Conservation (phyloP, 1,284 basidiomycete genomes). For the Ceratobasidium sp. region DNA sequence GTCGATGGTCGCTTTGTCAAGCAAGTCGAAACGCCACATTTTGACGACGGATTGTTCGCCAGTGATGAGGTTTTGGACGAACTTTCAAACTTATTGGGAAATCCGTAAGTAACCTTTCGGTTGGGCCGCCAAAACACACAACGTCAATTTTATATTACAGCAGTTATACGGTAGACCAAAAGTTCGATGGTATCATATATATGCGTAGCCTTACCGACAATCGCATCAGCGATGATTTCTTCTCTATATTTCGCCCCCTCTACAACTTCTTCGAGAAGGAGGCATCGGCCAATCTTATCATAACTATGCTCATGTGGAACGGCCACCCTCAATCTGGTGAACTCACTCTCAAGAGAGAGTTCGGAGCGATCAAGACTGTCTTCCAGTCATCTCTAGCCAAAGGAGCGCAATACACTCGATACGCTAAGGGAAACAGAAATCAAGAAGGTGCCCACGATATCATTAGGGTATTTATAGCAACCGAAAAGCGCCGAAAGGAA, state of each 20-base stretch:
- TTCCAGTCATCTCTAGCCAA: not conserved
- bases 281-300: constrained; percentile 61
- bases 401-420: constrained; percentile 20
- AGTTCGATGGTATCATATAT: constrained; percentile 64
- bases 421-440: not conserved
- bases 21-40: constrained; percentile 57
- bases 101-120: constrained; percentile 34
- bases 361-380: constrained; percentile 32
- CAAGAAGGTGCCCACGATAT: constrained; percentile 6
- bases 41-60: constrained; percentile 56
- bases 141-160: not conserved
- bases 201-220: constrained; percentile 66
- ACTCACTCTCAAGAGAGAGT: constrained; percentile 52
- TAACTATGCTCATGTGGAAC: constrained; percentile 65
- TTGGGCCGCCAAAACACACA: not conserved
- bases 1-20: constrained; percentile 46
- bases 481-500: not conserved
- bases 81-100: constrained; percentile 54
- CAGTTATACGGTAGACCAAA: constrained; percentile 44
- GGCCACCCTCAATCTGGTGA: not conserved
- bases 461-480: not conserved
- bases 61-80: constrained; percentile 57
- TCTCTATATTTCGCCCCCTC: constrained; percentile 63
- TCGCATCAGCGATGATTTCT: constrained; percentile 62
- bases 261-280: constrained; percentile 63